Base-by-base conservation (phyloP, 495 filamentous ascomycete species). In the Pyronema omphalodes region DNA sequence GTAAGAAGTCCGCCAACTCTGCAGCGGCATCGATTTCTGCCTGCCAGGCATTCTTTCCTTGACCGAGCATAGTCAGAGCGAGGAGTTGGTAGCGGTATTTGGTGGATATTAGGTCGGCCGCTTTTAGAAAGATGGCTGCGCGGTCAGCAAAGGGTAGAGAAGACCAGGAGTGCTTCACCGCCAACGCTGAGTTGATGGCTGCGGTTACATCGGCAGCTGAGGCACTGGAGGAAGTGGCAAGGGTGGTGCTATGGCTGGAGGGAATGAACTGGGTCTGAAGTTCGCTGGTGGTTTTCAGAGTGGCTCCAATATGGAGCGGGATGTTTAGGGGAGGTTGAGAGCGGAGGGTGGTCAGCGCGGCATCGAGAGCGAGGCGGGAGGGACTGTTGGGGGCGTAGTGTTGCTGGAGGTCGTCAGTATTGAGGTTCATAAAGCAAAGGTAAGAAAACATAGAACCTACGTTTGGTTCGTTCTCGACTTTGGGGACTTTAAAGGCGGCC, bases 21-120 rank as follows among this genome's bases (percentile, higher is more conserved):
- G 89, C 89, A 3, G 89, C 88, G 19, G 89, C 79, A 68, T 95
- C 88, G 59, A 95, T 93, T 76, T 95, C 88, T 15, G 88, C 88
- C 67, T 95, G 88, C 86, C 86, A 94, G 19, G 83, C 84, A 67
- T 93, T 94, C 75, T 95, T 95, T 57, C 88, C 88, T 68, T 95
- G 88, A 34, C 88, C 88, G 18, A 93, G 73, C 76, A 95, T 93
- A 7, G 88, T 95, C 37, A 86, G 76, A 6, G 88, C 88, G 82
- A 93, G 88, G 53, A 95, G 72, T 55, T 91, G 84, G 67, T 93
- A 93, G 60, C 88, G 77, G 71, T 95, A 94, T 68, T 94, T 94
- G 56, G 77, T 80, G 36, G 84, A 71, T 61, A 95, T 80, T 53
- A 95, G 70, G 64, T 94, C 88, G 9, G 88, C 88, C 1, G 88